Conservation (phyloP, 768 basidiomycete species). For the Kwoniella pini region DNA sequence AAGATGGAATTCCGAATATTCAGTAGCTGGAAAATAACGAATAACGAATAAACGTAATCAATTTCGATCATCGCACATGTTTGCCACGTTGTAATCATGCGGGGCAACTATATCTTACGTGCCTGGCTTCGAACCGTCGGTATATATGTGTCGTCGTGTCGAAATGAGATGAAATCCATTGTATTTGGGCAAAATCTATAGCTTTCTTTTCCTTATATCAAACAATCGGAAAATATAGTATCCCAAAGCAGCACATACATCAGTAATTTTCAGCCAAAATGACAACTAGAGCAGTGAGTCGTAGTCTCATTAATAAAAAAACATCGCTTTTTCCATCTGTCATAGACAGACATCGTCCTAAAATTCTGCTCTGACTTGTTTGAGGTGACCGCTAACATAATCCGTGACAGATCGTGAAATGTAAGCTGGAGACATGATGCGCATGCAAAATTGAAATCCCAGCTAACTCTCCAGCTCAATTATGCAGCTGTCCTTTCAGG, state of each 20-base stretch:
- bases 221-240: not conserved
- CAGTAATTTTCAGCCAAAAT: slow-evolving; percentile 15
- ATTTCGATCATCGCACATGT: not conserved
- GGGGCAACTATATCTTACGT: not conserved
- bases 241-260: not conserved
- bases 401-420: slow-evolving; percentile 43
- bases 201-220: no score
- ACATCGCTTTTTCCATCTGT: no score
- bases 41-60: not conserved
- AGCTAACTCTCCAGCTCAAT: not conserved
- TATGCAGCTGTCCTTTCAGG: slow-evolving; percentile 79
- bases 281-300: slow-evolving; percentile 47
- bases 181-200: no score
- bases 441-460: not conserved
- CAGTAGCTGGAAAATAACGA: not conserved
- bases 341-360: no score
- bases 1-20: not conserved
- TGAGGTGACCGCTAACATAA: no score
- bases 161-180: not conserved
- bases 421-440: slow-evolving; percentile 19
- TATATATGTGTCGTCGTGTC: not conserved
- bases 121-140: not conserved
- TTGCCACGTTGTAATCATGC: not conserved
- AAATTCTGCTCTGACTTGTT: no score
- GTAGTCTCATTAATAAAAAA: no score